A percentile compares a stretch with the other conserved stretches of the same genome.
Evolutionary conservation across 1,284 basidiomycete genomes (phyloP).

Genomic region (Inonotus obliquus): DNA sequence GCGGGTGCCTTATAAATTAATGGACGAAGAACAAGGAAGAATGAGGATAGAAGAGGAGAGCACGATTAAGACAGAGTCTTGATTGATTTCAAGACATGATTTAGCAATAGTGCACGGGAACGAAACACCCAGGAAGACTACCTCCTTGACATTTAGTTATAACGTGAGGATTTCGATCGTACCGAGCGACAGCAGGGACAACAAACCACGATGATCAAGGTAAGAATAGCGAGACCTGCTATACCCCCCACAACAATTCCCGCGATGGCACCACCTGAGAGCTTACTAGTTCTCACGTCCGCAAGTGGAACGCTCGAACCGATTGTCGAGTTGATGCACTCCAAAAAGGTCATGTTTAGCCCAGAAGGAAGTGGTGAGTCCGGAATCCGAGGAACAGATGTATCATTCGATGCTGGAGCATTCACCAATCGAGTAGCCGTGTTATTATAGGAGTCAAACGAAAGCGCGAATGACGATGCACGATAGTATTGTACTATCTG

Average conservation of each 20-base stretch:
- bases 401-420: conserved; percentile 14
- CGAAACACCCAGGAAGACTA: no score
- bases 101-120: no score
- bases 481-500: conserved; percentile 29
- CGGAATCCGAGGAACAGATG: conserved; percentile 5
- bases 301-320: conserved; percentile 20
- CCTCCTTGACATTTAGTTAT: background rate
- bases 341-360: conserved; percentile 20
- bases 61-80: no score
- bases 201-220: background rate
- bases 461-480: conserved; percentile 25
- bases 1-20: no score
- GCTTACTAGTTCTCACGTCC: conserved; percentile 3
- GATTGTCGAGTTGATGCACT: conserved; percentile 23
- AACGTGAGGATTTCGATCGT: background rate
- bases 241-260: background rate
- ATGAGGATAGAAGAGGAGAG: no score
- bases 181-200: background rate
- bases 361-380: conserved; percentile 19
- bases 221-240: background rate
- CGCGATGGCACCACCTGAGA: background rate
- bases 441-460: conserved; percentile 25
- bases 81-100: no score
- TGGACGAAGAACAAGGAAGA: no score
- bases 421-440: conserved; percentile 21